Percentiles rank a stretch among this genome's conserved stretches.
phyloP scores from a whole-genome alignment of 2,329 filamentous ascomycete genomes.

The Aspergillus proliferans region DNA sequence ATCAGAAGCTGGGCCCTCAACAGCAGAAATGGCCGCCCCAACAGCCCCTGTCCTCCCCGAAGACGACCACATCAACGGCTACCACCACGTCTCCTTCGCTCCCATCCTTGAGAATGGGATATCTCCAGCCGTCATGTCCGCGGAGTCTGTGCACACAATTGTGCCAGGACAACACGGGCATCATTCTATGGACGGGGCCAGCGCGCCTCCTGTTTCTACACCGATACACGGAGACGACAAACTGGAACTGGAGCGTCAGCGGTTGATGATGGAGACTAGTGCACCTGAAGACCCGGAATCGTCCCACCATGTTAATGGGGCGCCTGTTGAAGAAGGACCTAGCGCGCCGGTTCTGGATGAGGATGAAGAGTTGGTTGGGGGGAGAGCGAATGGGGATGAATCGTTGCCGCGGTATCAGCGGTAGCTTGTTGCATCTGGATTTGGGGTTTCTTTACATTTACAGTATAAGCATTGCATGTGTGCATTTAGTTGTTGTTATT shows the following conservation, averaged over 20 bases:
- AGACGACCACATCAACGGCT: constrained; percentile 51
- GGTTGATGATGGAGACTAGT: constrained; percentile 59
- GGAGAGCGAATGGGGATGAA: constrained; percentile 32
- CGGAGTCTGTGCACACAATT: constrained; percentile 26
- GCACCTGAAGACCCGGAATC: constrained; percentile 41
- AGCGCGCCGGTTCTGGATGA: constrained; percentile 57
- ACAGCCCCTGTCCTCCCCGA: constrained; percentile 41
- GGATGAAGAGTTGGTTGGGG: constrained; percentile 42
- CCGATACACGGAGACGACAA: constrained; percentile 60
- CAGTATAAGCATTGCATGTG: constrained; percentile 4
- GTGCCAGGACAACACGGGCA: constrained; percentile 22
- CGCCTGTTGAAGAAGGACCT: constrained; percentile 28
- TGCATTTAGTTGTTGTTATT: constrained; percentile 13
- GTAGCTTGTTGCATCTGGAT: constrained; percentile 12
- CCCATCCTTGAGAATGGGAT: constrained; percentile 7
- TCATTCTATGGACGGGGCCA: constrained; percentile 36
- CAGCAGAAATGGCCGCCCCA: constrained; percentile 29
- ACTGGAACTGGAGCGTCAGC: constrained; percentile 64
- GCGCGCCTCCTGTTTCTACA: constrained; percentile 7
- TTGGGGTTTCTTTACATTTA: constrained; percentile 5
- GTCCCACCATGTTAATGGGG: constrained; percentile 4
- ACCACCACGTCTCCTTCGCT: constrained; percentile 23
- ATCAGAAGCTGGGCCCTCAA: constrained; percentile 42
- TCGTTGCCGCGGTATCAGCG: constrained; percentile 41
- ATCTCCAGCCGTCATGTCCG: constrained; percentile 21